phyloP scores from a whole-genome alignment of 352 stramenopile genomes.

The Thalassiosira hispida region DNA sequence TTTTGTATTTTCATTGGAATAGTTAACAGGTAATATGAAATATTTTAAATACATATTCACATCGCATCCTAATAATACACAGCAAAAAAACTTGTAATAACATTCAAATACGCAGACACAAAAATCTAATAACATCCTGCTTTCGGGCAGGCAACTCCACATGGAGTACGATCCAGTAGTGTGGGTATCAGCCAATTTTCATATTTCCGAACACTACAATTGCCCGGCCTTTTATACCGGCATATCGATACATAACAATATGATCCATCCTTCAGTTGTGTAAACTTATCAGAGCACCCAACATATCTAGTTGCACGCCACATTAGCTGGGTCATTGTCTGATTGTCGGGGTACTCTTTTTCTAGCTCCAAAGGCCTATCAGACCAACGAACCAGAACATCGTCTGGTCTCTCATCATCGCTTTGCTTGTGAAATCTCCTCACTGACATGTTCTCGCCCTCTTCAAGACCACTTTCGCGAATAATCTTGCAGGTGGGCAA shows the following conservation, averaged over 20 bases:
- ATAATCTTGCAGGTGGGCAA: background rate
- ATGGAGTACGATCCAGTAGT: background rate
- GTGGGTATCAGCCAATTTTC: background rate
- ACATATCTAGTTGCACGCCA: constrained; percentile 18
- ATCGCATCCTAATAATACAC: too few species aligned
- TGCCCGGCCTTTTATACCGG: constrained; percentile 13
- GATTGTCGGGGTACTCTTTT: constrained; percentile 2
- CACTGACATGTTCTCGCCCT: constrained; percentile 14
- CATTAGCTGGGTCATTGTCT: background rate
- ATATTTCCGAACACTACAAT: background rate
- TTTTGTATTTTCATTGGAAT: constrained; percentile 16
- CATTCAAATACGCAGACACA: background rate
- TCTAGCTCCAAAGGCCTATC: background rate
- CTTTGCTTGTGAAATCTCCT: background rate
- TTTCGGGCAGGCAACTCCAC: background rate
- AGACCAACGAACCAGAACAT: background rate
- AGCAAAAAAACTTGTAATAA: background rate
- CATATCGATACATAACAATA: constrained; percentile 20
- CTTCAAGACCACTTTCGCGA: background rate
- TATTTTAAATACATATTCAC: too few species aligned
- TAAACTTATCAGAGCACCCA: constrained; percentile 9
- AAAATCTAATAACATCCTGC: background rate
- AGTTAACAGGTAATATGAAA: too few species aligned
- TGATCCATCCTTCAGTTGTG: background rate
- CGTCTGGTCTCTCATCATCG: background rate